A percentile compares a stretch with the other conserved stretches of the same genome.
Evolutionary conservation across 2,329 filamentous ascomycete species (phyloP).

Genomic region (Aciculosporium take): DNA sequence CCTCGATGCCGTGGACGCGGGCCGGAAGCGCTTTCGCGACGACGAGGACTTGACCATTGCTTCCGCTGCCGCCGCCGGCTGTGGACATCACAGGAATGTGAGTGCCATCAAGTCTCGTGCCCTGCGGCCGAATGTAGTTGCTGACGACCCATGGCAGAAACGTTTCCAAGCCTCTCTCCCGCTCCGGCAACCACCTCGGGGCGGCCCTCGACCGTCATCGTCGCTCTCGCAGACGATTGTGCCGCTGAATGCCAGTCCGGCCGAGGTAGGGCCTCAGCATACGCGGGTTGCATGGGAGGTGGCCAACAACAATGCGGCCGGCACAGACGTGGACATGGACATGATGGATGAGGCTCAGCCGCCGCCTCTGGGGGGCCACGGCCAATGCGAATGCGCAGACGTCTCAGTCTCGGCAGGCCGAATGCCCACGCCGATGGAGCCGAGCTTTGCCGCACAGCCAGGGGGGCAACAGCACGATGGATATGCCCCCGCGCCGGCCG

Average conservation of each 20-base stretch:
- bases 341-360: constrained; percentile 27
- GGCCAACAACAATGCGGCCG: constrained; percentile 8
- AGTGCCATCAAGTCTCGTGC: constrained; percentile 12
- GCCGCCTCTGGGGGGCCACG: constrained; percentile 7
- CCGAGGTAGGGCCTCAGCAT: constrained; percentile 20
- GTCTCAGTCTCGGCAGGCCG: constrained; percentile 20
- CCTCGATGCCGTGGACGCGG: constrained; percentile 19
- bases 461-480: constrained; percentile 37
- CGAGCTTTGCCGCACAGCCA: constrained; percentile 40
- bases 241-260: constrained; percentile 25
- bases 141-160: constrained; percentile 29
- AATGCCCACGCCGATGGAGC: constrained; percentile 46
- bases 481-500: constrained; percentile 20
- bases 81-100: constrained; percentile 37
- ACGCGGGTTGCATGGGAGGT: constrained; percentile 20
- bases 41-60: constrained; percentile 27
- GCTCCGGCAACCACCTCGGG: constrained; percentile 30
- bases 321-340: constrained; percentile 31
- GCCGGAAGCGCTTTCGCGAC: constrained; percentile 32
- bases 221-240: constrained; percentile 21
- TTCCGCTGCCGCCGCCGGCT: constrained; percentile 24
- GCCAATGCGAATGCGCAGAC: constrained; percentile 9
- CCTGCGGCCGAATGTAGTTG: not conserved
- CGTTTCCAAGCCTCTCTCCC: constrained; percentile 38
- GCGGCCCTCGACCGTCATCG: constrained; percentile 16